Percentiles rank a stretch among this genome's conserved stretches.
phyloP scores from a whole-genome alignment of 176 grass and related monocot species.

The Alloteropsis semialata region DNA sequence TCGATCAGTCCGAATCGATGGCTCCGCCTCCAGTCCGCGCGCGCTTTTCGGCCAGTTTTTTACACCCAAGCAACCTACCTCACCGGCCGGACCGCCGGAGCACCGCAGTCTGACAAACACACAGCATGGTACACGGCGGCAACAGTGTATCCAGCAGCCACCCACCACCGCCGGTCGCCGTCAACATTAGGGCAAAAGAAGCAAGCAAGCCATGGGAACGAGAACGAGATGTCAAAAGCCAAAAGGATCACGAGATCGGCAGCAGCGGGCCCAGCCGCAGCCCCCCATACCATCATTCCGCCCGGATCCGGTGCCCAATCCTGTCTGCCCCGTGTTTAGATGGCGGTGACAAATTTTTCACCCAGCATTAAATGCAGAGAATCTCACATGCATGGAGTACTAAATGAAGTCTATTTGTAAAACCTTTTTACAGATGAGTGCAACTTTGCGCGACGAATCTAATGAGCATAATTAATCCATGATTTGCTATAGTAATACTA shows the following conservation, averaged over 20 bases:
- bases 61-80: neutral
- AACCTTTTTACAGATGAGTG: too few relatives aligned
- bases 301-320: slow-evolving; percentile 37
- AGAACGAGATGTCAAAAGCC: neutral
- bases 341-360: too few relatives aligned
- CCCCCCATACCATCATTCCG: neutral
- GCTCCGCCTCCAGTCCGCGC: neutral
- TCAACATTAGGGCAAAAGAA: slow-evolving; percentile 1
- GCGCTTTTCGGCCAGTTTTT: neutral
- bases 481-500: too few relatives aligned
- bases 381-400: too few relatives aligned
- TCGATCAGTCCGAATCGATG: neutral
- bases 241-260: neutral
- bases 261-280: neutral
- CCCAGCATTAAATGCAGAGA: too few relatives aligned
- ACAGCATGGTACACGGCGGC: neutral
- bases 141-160: neutral
- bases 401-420: too few relatives aligned
- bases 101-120: neutral
- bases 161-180: neutral
- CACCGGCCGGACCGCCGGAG: neutral
- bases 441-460: too few relatives aligned
- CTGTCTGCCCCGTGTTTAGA: slow-evolving; percentile 20
- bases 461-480: too few relatives aligned
- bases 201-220: neutral